These are phyloP conservation scores for Sphaerulina vaccinii DNA, from an alignment of 2,329 filamentous ascomycete species.

Conservation along the genomic window DNA sequence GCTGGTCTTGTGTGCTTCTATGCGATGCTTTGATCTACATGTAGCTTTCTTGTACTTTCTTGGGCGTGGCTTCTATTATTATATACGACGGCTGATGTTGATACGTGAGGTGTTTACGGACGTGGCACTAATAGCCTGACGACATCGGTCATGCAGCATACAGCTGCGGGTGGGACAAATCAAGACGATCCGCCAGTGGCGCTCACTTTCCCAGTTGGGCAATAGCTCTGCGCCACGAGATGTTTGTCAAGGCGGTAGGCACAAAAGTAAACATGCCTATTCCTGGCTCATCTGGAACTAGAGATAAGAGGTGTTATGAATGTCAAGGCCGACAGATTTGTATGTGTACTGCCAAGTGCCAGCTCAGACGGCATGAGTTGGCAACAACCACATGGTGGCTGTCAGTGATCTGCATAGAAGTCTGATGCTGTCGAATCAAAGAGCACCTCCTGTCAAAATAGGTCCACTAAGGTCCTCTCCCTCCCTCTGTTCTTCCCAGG, in stretches of 20 bases:
- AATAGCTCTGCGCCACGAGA: neutral
- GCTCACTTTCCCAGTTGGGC: constrained; percentile 9
- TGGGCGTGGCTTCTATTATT: too few relatives aligned
- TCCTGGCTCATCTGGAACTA: neutral
- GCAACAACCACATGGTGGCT: too few relatives aligned
- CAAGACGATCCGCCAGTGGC: constrained; percentile 3
- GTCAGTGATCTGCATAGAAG: too few relatives aligned
- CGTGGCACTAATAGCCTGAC: too few relatives aligned
- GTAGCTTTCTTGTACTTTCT: too few relatives aligned
- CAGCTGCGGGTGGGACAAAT: constrained; percentile 11
- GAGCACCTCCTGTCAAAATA: neutral
- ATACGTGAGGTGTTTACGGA: too few relatives aligned
- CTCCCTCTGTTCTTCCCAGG: constrained; percentile 21
- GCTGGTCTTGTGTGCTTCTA: neutral
- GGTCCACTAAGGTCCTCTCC: constrained; percentile 7
- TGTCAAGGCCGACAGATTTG: neutral
- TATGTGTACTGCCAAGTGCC: neutral
- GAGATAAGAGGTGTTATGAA: neutral
- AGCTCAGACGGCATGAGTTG: neutral
- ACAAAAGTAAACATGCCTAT: constrained; percentile 6
- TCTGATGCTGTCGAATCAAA: neutral
- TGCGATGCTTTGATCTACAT: too few relatives aligned
- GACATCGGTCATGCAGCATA: constrained; percentile 2
- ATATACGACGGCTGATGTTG: too few relatives aligned
- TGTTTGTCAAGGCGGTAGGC: constrained; percentile 1